phyloP scores from a whole-genome alignment of 2,329 filamentous ascomycete genomes.

The Fusarium mangiferae region DNA sequence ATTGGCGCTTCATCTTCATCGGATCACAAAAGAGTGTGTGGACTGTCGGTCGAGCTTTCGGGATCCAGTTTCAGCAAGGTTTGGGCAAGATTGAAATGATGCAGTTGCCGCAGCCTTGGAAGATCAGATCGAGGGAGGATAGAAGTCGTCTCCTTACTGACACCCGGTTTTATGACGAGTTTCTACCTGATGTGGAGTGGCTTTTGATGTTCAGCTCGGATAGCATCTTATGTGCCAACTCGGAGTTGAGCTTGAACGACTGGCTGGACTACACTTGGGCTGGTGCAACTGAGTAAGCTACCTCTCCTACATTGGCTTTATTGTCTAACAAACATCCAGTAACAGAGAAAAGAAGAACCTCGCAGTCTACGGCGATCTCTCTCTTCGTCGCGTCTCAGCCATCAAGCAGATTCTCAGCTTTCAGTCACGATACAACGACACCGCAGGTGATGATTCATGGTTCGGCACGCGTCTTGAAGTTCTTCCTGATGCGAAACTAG shows the following conservation, averaged over 20 bases:
- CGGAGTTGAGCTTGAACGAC: not conserved
- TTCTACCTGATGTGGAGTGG: not conserved
- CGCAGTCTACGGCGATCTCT: not conserved
- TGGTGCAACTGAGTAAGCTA: not conserved
- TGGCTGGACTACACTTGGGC: not conserved
- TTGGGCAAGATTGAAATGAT: not conserved
- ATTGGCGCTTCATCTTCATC: not conserved
- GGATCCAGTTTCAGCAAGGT: not conserved
- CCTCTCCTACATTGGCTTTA: accelerated
- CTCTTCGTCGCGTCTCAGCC: not conserved
- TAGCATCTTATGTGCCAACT: not conserved
- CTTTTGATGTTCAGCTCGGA: not conserved
- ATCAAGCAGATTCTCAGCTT: not conserved
- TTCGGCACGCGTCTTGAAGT: not conserved
- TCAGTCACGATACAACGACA: not conserved
- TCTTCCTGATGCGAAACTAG: not conserved
- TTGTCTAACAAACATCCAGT: not conserved
- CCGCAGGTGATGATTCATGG: not conserved
- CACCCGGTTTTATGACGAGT: not conserved
- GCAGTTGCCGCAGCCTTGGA: not conserved
- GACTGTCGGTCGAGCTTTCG: not conserved
- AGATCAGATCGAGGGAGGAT: not conserved
- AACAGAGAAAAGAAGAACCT: not conserved
- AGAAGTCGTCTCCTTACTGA: not conserved
- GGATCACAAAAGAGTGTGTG: not conserved